Evolutionary conservation across 257 asterid genomes (phyloP).

Genomic region (Schizonepeta tenuifolia): DNA sequence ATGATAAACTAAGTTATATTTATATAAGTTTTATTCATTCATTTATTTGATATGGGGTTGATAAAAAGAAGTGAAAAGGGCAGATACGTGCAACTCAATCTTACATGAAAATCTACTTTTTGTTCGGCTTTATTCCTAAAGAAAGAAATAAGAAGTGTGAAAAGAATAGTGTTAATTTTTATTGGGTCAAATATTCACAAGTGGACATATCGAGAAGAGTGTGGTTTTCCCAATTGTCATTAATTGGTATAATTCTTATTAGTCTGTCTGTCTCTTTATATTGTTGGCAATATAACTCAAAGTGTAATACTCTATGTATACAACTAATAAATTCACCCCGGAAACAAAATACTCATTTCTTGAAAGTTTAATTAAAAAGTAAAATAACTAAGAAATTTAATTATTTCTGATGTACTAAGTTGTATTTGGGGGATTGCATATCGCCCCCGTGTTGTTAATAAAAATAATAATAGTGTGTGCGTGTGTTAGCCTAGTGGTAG

Average conservation of each 20-base stretch:
- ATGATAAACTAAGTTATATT: too few species aligned
- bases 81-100: too few species aligned
- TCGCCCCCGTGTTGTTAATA: not conserved
- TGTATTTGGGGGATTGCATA: not conserved
- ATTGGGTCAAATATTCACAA: conserved; percentile 25
- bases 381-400: too few species aligned
- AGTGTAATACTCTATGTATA: not conserved
- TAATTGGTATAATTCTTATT: not conserved
- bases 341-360: too few species aligned
- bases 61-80: not conserved
- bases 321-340: not conserved
- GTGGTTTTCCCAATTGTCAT: conserved; percentile 7
- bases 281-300: not conserved
- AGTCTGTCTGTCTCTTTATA: conserved; percentile 16
- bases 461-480: too few species aligned
- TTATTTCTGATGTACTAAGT: not conserved
- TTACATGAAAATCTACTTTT: not conserved
- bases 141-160: not conserved
- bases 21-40: too few species aligned
- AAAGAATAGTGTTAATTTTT: not conserved
- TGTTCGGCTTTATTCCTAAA: not conserved
- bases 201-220: conserved; percentile 25
- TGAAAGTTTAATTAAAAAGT: too few species aligned
- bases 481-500: too few species aligned
- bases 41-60: too few species aligned